A percentile compares a stretch with the other conserved stretches of the same genome.
These are phyloP conservation scores for Clavispora carvajalis DNA, from an alignment of 805 yeast species.

Conservation along the genomic window DNA sequence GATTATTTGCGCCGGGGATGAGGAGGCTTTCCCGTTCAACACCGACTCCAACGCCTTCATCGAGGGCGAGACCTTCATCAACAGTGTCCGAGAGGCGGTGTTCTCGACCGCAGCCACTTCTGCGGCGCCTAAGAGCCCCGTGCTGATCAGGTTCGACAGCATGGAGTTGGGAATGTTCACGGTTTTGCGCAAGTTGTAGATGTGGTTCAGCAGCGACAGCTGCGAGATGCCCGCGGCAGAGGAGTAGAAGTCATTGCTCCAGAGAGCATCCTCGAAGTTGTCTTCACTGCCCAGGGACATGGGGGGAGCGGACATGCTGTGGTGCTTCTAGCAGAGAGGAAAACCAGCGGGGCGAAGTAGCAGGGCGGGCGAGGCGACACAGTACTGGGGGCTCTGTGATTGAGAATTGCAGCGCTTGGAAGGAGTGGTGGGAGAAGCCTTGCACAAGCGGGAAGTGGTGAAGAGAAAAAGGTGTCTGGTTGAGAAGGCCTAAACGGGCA, in stretches of 20 bases:
- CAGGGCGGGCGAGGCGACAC: background rate
- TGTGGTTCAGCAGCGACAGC: constrained; percentile 18
- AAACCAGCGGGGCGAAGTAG: background rate
- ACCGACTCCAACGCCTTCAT: constrained; percentile 37
- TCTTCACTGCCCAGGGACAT: constrained; percentile 7
- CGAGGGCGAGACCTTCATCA: constrained; percentile 37
- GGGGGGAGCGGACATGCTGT: background rate
- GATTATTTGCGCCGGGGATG: constrained; percentile 5
- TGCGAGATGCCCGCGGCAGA: constrained; percentile 17
- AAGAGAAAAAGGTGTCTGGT: background rate
- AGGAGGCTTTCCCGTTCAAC: constrained; percentile 14
- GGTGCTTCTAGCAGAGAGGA: background rate
- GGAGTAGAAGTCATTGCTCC: constrained; percentile 31
- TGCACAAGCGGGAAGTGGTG: background rate
- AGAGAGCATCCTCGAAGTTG: constrained; percentile 27
- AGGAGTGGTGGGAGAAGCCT: background rate
- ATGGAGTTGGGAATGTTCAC: constrained; percentile 23
- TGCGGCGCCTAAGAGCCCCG: constrained; percentile 8
- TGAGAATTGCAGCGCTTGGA: background rate
- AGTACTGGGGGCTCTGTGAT: background rate
- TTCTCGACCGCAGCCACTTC: background rate
- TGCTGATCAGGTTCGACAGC: constrained; percentile 22
- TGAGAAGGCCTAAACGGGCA: background rate
- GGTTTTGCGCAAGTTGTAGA: constrained; percentile 21
- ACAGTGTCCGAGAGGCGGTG: constrained; percentile 14